Base-by-base conservation (phyloP, 2,329 filamentous ascomycete genomes). In the Exophiala bonariae region DNA sequence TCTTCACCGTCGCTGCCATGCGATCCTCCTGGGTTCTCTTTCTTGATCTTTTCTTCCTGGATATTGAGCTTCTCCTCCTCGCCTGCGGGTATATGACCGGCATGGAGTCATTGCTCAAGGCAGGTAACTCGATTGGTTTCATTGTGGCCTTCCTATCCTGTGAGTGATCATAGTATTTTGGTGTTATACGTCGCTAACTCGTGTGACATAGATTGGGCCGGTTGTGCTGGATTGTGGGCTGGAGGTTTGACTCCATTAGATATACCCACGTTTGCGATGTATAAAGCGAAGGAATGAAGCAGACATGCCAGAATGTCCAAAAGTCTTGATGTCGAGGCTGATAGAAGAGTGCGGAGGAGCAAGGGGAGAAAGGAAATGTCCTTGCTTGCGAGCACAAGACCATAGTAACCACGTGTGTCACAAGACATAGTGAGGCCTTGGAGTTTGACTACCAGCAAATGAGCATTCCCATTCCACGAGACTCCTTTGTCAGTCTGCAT, bases 21-120 rank as follows among this genome's bases (percentile, higher is more conserved):
- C 50, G 59, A 3, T 57, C 54, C 3, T 58, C 59, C 6, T 63
- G 61, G 61, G 42, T 60, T 6, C 37, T 63, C 10, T 58, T 61
- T 36, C 18, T 59, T 14, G 54, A 55, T 10, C 42, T 63, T 6
- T 35, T 59, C 44, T 50, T 59, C 31, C 47, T 63, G 16, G 59
- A 60, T 30, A 47, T 63, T 20, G 55, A 56, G 31, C 42, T 61
- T 8, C 11, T 60, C 3, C 47, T 63, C n/a, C 50, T 63, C 11
- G 61, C 61, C 11, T 52, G 45, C 30, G 61, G 61, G 5, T 61
- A 56, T 32, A 63, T 62, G 58, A 28, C 55, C 18, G 37, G 47
- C 7, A 57, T 39, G 10, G 10, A 38, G 3, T 20, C 41, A 3
- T 41, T 60, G 19, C 47, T 61, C 3, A 53, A 46, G 7, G 60